Evolutionary conservation across 2,329 filamentous ascomycete species (phyloP), one percentile per base, ranked within the genome.

Genomic region (Fusarium azukiicola): DNA sequence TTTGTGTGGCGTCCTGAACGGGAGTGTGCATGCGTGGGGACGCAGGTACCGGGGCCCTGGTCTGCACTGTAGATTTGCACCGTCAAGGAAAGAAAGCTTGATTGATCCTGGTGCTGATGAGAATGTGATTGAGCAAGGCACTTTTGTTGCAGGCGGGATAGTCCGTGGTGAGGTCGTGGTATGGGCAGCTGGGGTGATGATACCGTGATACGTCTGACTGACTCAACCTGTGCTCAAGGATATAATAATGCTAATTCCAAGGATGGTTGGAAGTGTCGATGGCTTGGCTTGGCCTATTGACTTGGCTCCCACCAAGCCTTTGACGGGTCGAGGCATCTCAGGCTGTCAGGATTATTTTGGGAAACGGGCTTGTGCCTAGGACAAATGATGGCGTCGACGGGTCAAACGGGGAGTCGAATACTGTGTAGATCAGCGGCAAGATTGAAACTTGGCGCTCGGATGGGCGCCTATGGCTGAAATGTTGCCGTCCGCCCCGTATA

Each of bases 131-230:
- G 42, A 11, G 19, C 27, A 12, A 27, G 61, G 69, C 38, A 77
- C 61, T 79, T 76, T 70, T 67, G 52, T 14, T 44, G 40, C 12
- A 63, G 58, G 21, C 3, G 14, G 42, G n/a, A 40, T 50, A 47
- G 49, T 50, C 27, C 9, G 52, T 23, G 17, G 21, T 63, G 23
- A 14, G 32, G 54, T 49, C 42, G 63, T 56, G 58, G 38, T 54
- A 52, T 47, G 19, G 12, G 21, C 49, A 42, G 58, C 21, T 58
- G 72, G 44, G 36, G 67, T 23, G 68, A 61, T 73, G 61, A 32
- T 74, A 73, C 71, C n/a, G 77, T 78, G 67, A 67, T 36, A 79
- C 77, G 77, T 80, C 52, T 40, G n/a, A 75, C 77, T 70, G 67
- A 72, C 58, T 72, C 52, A n/a, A 40, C 27, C 40, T 42, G 27